phyloP scores from a whole-genome alignment of 2,329 filamentous ascomycete genomes.

The Cephalotrichum gorgonifer region DNA sequence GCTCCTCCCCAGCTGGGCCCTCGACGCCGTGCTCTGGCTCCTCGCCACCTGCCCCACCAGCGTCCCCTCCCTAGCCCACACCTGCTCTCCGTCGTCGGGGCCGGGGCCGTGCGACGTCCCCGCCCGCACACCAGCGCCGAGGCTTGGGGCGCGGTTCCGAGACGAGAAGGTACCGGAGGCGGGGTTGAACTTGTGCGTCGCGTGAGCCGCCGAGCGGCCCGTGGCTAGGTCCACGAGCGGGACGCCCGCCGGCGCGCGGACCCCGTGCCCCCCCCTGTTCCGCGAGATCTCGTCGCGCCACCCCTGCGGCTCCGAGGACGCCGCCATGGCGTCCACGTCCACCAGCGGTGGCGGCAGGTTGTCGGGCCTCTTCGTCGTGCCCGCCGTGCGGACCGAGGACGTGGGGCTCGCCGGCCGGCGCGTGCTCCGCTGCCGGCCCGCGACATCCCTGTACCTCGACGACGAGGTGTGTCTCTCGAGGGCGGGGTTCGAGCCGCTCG shows the following conservation, averaged over 20 bases:
- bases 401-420: conserved; percentile 9
- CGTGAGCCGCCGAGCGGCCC: conserved; percentile 11
- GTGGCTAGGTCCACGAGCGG: conserved; percentile 37
- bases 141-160: neutral
- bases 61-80: no score
- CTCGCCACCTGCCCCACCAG: neutral
- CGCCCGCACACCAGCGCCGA: neutral
- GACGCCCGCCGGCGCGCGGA: conserved; percentile 27
- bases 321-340: conserved; percentile 52
- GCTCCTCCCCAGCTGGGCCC: neutral
- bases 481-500: conserved; percentile 5
- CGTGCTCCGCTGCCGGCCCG: conserved; percentile 10
- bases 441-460: conserved; percentile 9
- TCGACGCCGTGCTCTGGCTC: conserved; percentile 3
- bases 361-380: conserved; percentile 13
- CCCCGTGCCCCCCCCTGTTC: conserved; percentile 39
- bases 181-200: neutral
- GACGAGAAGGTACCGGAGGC: neutral
- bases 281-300: conserved; percentile 26
- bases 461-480: conserved; percentile 12
- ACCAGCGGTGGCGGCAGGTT: conserved; percentile 40
- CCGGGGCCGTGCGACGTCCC: neutral
- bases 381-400: conserved; percentile 15
- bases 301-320: conserved; percentile 49
- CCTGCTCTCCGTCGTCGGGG: neutral